Evolutionary conservation across 192 early-diverging fungal species (phyloP).

Genomic region (Geosiphon pyriformis): DNA sequence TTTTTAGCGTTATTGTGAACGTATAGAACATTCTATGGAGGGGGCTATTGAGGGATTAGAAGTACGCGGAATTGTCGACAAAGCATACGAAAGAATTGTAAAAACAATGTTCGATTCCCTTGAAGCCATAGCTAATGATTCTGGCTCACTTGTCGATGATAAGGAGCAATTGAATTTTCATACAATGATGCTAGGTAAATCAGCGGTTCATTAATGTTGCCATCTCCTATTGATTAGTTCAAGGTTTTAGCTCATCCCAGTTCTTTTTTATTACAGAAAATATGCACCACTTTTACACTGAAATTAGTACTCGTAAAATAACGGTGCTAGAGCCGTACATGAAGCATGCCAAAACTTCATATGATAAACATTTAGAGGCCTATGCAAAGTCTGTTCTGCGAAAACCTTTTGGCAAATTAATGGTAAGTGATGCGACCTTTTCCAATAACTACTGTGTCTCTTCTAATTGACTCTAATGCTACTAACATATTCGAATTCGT

Average conservation of each 20-base stretch:
- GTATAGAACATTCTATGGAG: slow-evolving; percentile 62
- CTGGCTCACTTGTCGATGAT: slow-evolving; percentile 77
- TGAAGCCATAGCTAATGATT: slow-evolving; percentile 74
- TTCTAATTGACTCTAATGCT: background rate
- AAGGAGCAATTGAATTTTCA: slow-evolving; percentile 86
- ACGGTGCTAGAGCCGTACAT: slow-evolving; percentile 68
- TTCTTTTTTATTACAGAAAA: slow-evolving; percentile 68
- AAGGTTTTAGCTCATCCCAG: too few species aligned
- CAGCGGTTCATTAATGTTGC: background rate
- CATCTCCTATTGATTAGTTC: background rate
- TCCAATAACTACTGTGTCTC: slow-evolving; percentile 6
- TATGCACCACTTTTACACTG: slow-evolving; percentile 88
- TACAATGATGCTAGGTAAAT: slow-evolving; percentile 68
- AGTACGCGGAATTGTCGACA: slow-evolving; percentile 65
- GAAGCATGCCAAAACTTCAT: slow-evolving; percentile 77
- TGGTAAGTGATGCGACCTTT: slow-evolving; percentile 39
- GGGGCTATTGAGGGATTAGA: slow-evolving; percentile 51
- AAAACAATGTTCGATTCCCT: slow-evolving; percentile 82
- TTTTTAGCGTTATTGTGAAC: slow-evolving; percentile 67
- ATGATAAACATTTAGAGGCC: slow-evolving; percentile 74
- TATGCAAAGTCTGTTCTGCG: slow-evolving; percentile 87
- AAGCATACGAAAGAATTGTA: slow-evolving; percentile 78
- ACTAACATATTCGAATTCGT: background rate
- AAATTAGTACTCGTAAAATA: slow-evolving; percentile 70
- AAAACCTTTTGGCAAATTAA: slow-evolving; percentile 77